Evolutionary conservation across 257 asterid species (phyloP).

Genomic region (Salvia splendens): DNA sequence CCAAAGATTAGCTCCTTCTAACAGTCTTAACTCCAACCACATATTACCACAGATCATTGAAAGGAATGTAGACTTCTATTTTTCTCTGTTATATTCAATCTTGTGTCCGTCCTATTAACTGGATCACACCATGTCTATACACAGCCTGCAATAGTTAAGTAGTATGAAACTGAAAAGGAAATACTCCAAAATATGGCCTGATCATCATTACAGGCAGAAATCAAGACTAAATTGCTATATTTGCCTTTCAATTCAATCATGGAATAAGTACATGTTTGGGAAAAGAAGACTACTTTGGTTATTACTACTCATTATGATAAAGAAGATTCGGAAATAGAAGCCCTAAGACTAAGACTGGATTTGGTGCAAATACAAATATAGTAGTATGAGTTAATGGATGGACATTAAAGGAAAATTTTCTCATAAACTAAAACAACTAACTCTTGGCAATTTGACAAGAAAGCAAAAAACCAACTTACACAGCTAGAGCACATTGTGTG

Average conservation of each 20-base stretch:
- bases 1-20: neutral
- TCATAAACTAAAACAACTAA: neutral
- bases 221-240: neutral
- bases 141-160: neutral
- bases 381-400: neutral
- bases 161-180: neutral
- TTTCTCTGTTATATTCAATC: neutral
- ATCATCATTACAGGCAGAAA: neutral
- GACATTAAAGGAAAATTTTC: neutral
- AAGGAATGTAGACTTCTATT: neutral
- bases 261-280: neutral
- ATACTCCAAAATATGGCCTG: neutral
- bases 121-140: neutral
- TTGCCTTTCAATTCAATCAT: neutral
- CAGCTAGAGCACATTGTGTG: conserved; percentile 11
- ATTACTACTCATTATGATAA: neutral
- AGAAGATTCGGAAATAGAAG: too few species aligned
- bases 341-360: conserved; percentile 1
- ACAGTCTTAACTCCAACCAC: neutral
- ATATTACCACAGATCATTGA: neutral
- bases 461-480: neutral
- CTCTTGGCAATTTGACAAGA: neutral
- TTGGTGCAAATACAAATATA: too few species aligned
- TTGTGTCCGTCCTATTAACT: neutral
- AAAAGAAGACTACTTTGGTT: neutral